Base-by-base conservation (phyloP, 768 basidiomycete species). In the Podaxis carcinomalis region DNA sequence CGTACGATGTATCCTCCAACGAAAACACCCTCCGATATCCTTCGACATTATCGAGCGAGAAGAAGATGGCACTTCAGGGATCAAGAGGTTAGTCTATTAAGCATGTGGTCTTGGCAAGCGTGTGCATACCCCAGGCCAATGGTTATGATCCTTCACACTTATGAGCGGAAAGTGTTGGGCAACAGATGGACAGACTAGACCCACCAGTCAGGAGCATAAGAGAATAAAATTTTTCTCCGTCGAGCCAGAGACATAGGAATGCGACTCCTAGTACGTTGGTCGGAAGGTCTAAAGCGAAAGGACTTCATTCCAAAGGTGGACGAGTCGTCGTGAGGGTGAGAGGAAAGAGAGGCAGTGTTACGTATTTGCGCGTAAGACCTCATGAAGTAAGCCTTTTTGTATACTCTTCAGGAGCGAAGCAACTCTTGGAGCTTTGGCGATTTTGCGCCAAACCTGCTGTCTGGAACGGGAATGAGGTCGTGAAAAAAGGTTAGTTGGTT, bases 1-100 rank as follows among this genome's bases (percentile, higher is more conserved):
- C 88, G 65, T 67, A 92, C 87, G 90, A 84, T 19, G 83, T 84
- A 74, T 96, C 93, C 44, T 79, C 73, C 23, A 94, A 74, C 1
- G 91, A 93, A 72, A 96, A 96, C 42, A 82, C 79, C 61, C 94
- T 77, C 70, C 86, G 80, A 74, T 86, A 95, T 5, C 91, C 90
- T 55, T 85, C 75, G 9, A 93, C 74, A n/a, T 74, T 71, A 67
- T 91, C 78, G 16, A 93, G 73, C 10, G 81, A 78, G 68, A 85
- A 84, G 72, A 91, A 90, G 1, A 80, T 55, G 1, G 72, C 83
- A 27, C 92, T 90, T 54, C 14, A 37, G 21, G 5, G 23, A 28
- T n/a, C 3, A 21, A n/a, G 19, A 49, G 23, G 23, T 47, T n/a
- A 21, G 5, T 14, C 3, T 23, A 6, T 13, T 14, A n/a, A 42